phyloP scores from a whole-genome alignment of 306 rosid genomes.

The Corylus avellana region DNA sequence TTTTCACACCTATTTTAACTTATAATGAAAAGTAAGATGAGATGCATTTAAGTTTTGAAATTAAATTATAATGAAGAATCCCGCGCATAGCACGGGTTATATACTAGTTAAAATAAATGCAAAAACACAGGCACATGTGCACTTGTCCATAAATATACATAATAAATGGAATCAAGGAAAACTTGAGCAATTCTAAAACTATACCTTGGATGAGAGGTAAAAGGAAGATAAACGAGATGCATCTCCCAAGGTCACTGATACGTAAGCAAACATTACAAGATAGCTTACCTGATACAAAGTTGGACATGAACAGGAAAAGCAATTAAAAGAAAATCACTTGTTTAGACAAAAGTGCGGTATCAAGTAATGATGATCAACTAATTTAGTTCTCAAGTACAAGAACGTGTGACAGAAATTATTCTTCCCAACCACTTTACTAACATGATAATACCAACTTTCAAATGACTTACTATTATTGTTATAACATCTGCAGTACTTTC shows the following conservation, averaged over 20 bases:
- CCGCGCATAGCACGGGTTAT: no score
- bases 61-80: no score
- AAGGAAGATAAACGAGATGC: constrained; percentile 55
- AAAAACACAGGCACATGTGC: constrained; percentile 7
- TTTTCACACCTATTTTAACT: no score
- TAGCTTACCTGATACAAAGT: constrained; percentile 78
- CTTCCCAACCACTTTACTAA: constrained; percentile 8
- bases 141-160: not conserved
- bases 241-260: constrained; percentile 92
- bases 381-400: constrained; percentile 9
- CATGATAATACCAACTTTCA: constrained; percentile 12
- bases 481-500: constrained; percentile 96
- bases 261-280: constrained; percentile 89
- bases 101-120: not conserved
- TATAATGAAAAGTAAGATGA: no score
- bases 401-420: constrained; percentile 14
- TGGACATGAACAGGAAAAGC: constrained; percentile 16
- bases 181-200: constrained; percentile 20
- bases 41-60: no score
- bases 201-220: constrained; percentile 88
- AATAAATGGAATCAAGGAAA: constrained; percentile 12
- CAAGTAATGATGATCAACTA: constrained; percentile 22
- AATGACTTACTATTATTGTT: constrained; percentile 71
- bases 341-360: not conserved
- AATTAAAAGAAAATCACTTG: not conserved